Base-by-base conservation (phyloP, 306 rosid genomes). In the Cyamopsis tetragonoloba region DNA sequence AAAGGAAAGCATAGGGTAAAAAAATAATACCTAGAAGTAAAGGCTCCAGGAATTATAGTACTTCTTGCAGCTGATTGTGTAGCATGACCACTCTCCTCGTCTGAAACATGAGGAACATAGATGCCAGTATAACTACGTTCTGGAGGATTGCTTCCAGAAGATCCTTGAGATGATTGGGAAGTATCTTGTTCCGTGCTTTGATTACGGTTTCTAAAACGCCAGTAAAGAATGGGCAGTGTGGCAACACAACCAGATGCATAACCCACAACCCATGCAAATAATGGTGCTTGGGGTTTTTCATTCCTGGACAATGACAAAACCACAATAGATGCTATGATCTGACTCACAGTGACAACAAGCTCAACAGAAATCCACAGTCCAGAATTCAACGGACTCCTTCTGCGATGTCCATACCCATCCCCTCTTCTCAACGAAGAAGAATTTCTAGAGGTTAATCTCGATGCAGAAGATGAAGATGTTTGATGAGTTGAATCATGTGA, bases 311-410 rank as follows among this genome's bases (percentile, higher is more conserved):
- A 60, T 11, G 82, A 63, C 81, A 89, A 66, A 56, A 89, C 86
- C 27, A 87, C 74, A 14, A 85, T 41, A 22, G 96, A 87, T 72
- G 93, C 93, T 79, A 85, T 44, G 61, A 89, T 85, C 80, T 87
- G 96, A 79, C 85, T 71, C 71, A 87, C 74, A 22, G 86, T 87
- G 78, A 87, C 83, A 72, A 85, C 41, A 62, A 89, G 75, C 83
- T 89, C 93, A 62, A 89, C 87, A 63, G 96, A 84, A 72, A 89
- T 79, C 88, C 90, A 89, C 37, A 89, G 75, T 44, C 85, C 96
- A 23, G 96, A 84, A 70, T 84, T 89, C 77, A 86, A 41, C 2
- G 88, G 92, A 78, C 87, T 80, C 74, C 96, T 81, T 32, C 83
- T 67, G 55, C 64, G 91, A 67, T 74, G 88, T 64, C 82, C 58